These are phyloP conservation scores for Ophiosphaerella herpotricha DNA, from an alignment of 2,329 filamentous ascomycete genomes.

Conservation along the genomic window DNA sequence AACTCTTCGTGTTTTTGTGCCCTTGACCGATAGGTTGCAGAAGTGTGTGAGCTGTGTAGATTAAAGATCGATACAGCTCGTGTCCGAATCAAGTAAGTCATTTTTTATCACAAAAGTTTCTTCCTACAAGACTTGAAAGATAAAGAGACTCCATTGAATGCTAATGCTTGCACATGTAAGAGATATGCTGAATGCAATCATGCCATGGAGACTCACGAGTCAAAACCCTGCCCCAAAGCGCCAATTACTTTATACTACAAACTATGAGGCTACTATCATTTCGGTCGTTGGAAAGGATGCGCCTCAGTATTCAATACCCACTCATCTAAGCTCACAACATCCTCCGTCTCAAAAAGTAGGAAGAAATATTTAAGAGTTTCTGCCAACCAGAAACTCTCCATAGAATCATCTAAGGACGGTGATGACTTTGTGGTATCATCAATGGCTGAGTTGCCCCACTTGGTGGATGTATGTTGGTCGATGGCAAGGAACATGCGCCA, in stretches of 20 bases:
- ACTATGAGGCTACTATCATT: background rate
- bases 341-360: constrained; percentile 64
- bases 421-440: constrained; percentile 64
- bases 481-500: constrained; percentile 76
- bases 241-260: background rate
- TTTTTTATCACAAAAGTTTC: no score
- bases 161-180: no score
- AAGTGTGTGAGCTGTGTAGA: no score
- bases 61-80: no score
- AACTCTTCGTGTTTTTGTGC: no score
- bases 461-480: constrained; percentile 63
- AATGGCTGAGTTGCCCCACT: constrained; percentile 68
- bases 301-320: constrained; percentile 63
- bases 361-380: constrained; percentile 72
- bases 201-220: no score
- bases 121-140: no score
- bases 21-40: no score
- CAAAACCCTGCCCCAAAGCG: no score
- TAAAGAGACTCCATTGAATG: no score
- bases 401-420: constrained; percentile 59
- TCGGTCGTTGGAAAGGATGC: constrained; percentile 48
- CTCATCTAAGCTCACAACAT: constrained; percentile 65
- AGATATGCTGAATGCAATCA: no score
- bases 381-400: constrained; percentile 78
- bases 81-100: no score